phyloP scores from a whole-genome alignment of 495 filamentous ascomycete genomes.

The Penicillium silybi region DNA sequence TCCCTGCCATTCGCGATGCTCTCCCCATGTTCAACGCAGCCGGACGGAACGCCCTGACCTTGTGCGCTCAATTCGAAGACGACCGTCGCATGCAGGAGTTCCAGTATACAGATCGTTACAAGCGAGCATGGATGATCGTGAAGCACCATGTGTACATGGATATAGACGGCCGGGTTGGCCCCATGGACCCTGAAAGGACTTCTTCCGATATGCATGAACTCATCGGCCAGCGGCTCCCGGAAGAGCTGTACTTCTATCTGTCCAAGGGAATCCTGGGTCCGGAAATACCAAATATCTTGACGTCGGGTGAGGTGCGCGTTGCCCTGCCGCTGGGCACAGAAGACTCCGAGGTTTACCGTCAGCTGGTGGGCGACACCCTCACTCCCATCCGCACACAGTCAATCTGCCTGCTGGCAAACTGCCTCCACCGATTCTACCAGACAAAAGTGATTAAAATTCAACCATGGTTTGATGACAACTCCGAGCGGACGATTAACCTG shows the following conservation, averaged over 20 bases:
- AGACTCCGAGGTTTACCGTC: conserved; percentile 73
- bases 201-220: conserved; percentile 84
- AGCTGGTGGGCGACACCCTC: conserved; percentile 68
- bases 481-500: conserved; percentile 60
- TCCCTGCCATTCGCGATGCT: conserved; percentile 59
- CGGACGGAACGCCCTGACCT: conserved; percentile 56
- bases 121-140: conserved; percentile 74
- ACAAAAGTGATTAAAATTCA: conserved; percentile 68
- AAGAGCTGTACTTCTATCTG: conserved; percentile 90
- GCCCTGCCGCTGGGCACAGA: conserved; percentile 77
- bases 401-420: conserved; percentile 68
- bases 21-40: conserved; percentile 66
- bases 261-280: conserved; percentile 76
- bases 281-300: conserved; percentile 75
- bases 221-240: conserved; percentile 81
- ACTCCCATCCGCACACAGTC: conserved; percentile 69
- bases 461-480: conserved; percentile 80
- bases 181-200: conserved; percentile 61
- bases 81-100: conserved; percentile 64
- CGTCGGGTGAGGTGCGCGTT: conserved; percentile 69
- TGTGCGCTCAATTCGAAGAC: conserved; percentile 68
- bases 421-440: conserved; percentile 75
- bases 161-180: conserved; percentile 67
- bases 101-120: conserved; percentile 79
- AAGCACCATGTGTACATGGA: conserved; percentile 83